Percentiles rank a stretch among this genome's conserved stretches.
Evolutionary conservation across 352 stramenopile genomes (phyloP).

Genomic region (Phytophthora citrophthora): DNA sequence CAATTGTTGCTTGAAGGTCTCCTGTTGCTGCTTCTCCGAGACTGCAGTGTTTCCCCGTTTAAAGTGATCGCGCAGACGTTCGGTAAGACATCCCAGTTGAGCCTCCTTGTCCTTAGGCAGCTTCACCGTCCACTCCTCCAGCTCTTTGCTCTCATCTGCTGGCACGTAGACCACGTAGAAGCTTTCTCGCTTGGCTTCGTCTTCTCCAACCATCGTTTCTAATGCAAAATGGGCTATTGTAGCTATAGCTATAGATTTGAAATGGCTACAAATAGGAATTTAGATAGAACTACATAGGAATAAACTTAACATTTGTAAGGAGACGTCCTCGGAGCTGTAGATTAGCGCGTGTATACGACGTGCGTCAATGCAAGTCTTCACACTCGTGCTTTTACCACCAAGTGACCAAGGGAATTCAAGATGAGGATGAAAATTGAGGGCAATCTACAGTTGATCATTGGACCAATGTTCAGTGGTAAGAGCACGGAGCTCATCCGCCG

Average conservation of each 20-base stretch:
- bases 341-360: not conserved
- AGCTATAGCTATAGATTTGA: slow-evolving; percentile 1
- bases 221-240: not conserved
- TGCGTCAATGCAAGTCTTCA: not conserved
- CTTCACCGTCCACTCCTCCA: slow-evolving; percentile 79
- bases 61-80: slow-evolving; percentile 81
- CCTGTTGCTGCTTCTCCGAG: slow-evolving; percentile 59
- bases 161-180: slow-evolving; percentile 84
- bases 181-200: slow-evolving; percentile 49
- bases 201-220: slow-evolving; percentile 61
- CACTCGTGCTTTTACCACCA: slow-evolving; percentile 9
- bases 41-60: slow-evolving; percentile 47
- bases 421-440: slow-evolving; percentile 53
- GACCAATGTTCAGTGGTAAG: slow-evolving; percentile 90
- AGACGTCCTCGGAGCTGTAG: slow-evolving; percentile 7
- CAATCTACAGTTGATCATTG: slow-evolving; percentile 84
- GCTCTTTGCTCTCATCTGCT: slow-evolving; percentile 48
- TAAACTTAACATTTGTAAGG: not conserved
- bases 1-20: slow-evolving; percentile 86
- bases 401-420: slow-evolving; percentile 6
- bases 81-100: slow-evolving; percentile 84
- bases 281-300: not conserved
- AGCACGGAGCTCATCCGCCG: slow-evolving; percentile 88
- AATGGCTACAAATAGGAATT: not conserved
- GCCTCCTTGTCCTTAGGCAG: slow-evolving; percentile 79